Base-by-base conservation (phyloP, 2,329 filamentous ascomycete genomes). In the Colletotrichum sp. region DNA sequence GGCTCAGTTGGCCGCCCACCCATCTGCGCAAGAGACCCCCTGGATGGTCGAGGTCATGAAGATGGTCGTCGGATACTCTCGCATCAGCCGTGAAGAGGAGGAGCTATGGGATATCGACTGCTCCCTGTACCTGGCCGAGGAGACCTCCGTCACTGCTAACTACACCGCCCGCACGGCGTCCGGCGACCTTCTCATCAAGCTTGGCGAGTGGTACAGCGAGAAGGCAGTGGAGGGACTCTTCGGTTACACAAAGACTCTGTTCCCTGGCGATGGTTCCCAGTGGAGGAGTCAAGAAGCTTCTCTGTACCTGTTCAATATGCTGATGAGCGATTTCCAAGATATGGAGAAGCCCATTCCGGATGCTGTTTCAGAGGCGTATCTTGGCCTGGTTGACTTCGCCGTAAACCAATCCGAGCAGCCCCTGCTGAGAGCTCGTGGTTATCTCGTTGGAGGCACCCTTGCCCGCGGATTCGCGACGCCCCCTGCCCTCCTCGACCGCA, bases 51-150 rank as follows among this genome's bases (percentile, higher is more conserved):
- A 98, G 80, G 92, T 98, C 24, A 94, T 98, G 91, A 94, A 94
- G 82, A 90, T 98, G 78, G 91, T 96, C 12, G 92, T 96, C 24
- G 92, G 93, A 2, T 98, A 98, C 84, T 94, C 96, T 14, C 95
- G 96, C 78, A 97, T 99, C 79, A 96, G 94, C 3, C 93, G 92
- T 32, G 97, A 99, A 83, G 97, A 98, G 81, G 95, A 98, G 85
- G 95, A 95, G 9, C 86, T 99, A 12, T 99, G 97, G 97, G 95
- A 98, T 79, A 95, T 98, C 77, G 97, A 99, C 83, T 94, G 97
- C 79, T 98, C 98, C 74, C 90, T 99, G 3, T 99, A 97, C 84
- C 89, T 99, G 62, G 96, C 96, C 1, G 97, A 99, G 84, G 96
- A 98, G 85, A 96, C 95, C 3, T 96, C 96, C 3, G 94, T 98